Base-by-base conservation (phyloP, 225 moss, liverwort and hornwort genomes). In the Lunularia cruciata region DNA sequence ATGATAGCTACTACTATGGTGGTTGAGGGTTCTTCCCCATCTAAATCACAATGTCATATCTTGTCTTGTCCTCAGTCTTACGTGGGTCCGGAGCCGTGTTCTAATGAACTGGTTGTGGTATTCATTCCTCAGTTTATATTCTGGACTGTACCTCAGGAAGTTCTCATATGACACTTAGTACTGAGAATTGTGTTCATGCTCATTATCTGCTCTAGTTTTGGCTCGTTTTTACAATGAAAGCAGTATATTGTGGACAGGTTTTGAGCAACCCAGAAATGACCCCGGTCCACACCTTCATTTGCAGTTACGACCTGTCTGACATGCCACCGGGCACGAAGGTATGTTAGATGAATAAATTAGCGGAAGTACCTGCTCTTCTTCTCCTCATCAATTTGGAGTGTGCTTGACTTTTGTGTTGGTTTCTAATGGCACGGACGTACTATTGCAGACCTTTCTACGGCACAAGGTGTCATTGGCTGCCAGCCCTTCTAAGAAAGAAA, bases 271-370 rank as follows among this genome's bases (percentile, higher is more conserved):
- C 96, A 65, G 96, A 98, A 79, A 85, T 76, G 83, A 98, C 96
- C 49, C 96, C 96, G 82, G 90, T 98, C 68, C 96, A 98, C 81
- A 98, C 96, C 62, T 98, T 98, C 63, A 88, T 87, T 69, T 98
- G 96, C 83, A 92, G 86, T 76, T 98, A 98, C 75, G 92, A 98
- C 85, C 79, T 98, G 69, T 90, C 92, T 28, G 96, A 98, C 77
- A 98, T 98, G 96, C 96, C 96, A 58, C 90, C 90, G 34, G 96
- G 92, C 79, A 98, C 90, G 37, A 98, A 98, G 91, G 94, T 94
- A 70, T 40, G 81, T 73, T 26, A 14, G 1, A 34, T 10, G 32
- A 32, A 3, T 26, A 54, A 9, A 25, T 2, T n/a, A 8, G 27
- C 28, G 3, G 0, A 27, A 12, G 12, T 0, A 28, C 5, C 13